Base-by-base conservation (phyloP, 805 yeast genomes). In the Priceomyces castillae region DNA sequence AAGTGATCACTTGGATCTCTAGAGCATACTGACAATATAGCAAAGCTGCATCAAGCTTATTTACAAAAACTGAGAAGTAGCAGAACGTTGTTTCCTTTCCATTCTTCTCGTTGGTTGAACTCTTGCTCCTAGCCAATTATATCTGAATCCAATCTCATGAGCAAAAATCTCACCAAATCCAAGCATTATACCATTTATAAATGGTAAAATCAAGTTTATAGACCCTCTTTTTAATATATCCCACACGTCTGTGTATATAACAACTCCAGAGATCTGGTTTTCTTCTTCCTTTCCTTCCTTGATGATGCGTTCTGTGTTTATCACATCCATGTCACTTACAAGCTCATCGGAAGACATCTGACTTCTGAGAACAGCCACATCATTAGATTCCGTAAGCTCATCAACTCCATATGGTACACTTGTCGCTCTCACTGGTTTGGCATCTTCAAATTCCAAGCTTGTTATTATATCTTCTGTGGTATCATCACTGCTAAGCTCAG, bases 161-260 rank as follows among this genome's bases (percentile, higher is more conserved):
- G 98, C 98, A 46, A 88, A 69, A 16, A 92, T 82, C 68, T 92
- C 98, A 1, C 98, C 98, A 61, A 92, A 89, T 0, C 98, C 98
- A 40, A 92, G 76, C 96, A 90, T 90, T 65, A 92, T 71, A 7
- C 98, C 98, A 56, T 92, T 92, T 52, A 92, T 72, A 56, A 92
- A 90, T 2, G 98, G 98, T 37, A 92, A 66, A 1, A 90, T 59
- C 52, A 92, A 65, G 53, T 92, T 92, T 49, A 92, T 80, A 2
- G 90, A 76, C 17, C 84, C 66, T n/a, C 74, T 71, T 33, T 69
- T 63, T 19, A 76, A 35, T 30, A 77, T 64, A 4, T 59, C 59
- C 71, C 73, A 69, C 6, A 68, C 58, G 57, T 57, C 56, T 41
- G 55, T 55, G 6, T 50, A 23, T 4, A 34, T 12, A 19, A 26